Evolutionary conservation across 1,284 basidiomycete genomes (phyloP), one percentile per base, ranked within the genome.

Genomic region (Trichosporon sp.): DNA sequence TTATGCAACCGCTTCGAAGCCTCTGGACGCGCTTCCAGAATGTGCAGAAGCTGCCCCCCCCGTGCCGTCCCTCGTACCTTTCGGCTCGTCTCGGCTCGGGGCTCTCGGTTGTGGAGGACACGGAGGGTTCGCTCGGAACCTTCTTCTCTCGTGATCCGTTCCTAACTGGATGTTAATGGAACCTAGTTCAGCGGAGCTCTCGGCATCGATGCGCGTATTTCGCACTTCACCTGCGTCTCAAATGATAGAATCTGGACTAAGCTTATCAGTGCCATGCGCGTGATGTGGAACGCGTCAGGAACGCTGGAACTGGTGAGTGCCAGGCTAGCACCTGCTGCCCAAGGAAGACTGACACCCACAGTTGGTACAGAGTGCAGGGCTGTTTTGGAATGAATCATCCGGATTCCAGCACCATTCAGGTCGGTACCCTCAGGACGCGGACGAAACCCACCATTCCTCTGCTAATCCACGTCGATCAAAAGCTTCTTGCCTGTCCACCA

Each of bases 61-160:
- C 26, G 26, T 26, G 19, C n/a, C 26, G 26, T 26, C 6, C 51
- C 51, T 26, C 19, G 51, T 26, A 54, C 51, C 51, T 26, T 54
- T 54, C 19, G 51, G 51, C 51, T 21, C 19, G 19, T 54, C 51
- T 21, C 51, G 51, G 51, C 51, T 54, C 51, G 51, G 51, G 51
- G 19, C 19, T 21, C 51, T 54, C 51, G 51, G 51, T 26, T 19
- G n/a, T 19, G 51, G 51, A 54, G 38, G 38, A 10, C 38, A 40
- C 38, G 38, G 38, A 40, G 51, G 51, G 51, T 54, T 54, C 21
- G 51, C 51, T 54, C 51, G 51, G 51, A 54, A 54, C 51, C 51
- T 54, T 54, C 51, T 54, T 54, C 21, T 54, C 51, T 54, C 51
- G 51, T 54, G 51, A 54, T 54, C 21, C 51, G 51, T 54, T 26